phyloP scores from a whole-genome alignment of 2,329 filamentous ascomycete genomes.

The Clonostachys rhizophaga region DNA sequence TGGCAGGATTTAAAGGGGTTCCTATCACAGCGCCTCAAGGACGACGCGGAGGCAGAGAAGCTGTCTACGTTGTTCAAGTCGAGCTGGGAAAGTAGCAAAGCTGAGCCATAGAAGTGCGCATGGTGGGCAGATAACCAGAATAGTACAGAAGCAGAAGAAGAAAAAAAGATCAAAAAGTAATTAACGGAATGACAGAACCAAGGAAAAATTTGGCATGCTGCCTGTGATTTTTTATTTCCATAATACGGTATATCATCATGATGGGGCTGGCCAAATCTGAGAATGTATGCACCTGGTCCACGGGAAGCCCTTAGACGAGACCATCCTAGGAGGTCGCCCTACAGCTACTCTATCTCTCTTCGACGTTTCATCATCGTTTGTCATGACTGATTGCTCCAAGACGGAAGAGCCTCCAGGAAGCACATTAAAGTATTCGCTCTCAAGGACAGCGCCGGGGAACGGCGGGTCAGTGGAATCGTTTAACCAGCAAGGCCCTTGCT shows the following conservation, averaged over 20 bases:
- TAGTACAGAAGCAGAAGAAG: neutral
- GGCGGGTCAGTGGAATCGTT: slow-evolving; percentile 6
- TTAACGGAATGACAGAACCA: neutral
- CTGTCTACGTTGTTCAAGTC: slow-evolving; percentile 64
- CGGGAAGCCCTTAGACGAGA: slow-evolving; percentile 4
- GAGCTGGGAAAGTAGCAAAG: slow-evolving; percentile 56
- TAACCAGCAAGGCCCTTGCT: slow-evolving; percentile 56
- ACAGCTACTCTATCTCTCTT: slow-evolving; percentile 6
- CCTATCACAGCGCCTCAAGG: slow-evolving; percentile 71
- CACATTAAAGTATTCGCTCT: slow-evolving; percentile 17
- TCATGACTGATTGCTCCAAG: slow-evolving; percentile 13
- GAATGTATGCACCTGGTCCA: slow-evolving; percentile 15
- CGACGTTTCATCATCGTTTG: slow-evolving; percentile 13
- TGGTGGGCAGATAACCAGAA: neutral
- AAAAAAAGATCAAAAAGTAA: neutral
- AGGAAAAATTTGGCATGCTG: neutral
- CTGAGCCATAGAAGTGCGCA: slow-evolving; percentile 11
- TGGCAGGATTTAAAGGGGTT: slow-evolving; percentile 85
- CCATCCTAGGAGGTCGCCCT: neutral
- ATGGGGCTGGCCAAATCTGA: slow-evolving; percentile 14
- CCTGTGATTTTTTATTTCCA: slow-evolving; percentile 9
- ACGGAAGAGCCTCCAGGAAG: slow-evolving; percentile 10
- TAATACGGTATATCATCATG: slow-evolving; percentile 22
- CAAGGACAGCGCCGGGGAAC: slow-evolving; percentile 7
- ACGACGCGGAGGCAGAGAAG: slow-evolving; percentile 60